Conservation (phyloP, 2,329 filamentous ascomycete species). For the Cladosporium phlei region DNA sequence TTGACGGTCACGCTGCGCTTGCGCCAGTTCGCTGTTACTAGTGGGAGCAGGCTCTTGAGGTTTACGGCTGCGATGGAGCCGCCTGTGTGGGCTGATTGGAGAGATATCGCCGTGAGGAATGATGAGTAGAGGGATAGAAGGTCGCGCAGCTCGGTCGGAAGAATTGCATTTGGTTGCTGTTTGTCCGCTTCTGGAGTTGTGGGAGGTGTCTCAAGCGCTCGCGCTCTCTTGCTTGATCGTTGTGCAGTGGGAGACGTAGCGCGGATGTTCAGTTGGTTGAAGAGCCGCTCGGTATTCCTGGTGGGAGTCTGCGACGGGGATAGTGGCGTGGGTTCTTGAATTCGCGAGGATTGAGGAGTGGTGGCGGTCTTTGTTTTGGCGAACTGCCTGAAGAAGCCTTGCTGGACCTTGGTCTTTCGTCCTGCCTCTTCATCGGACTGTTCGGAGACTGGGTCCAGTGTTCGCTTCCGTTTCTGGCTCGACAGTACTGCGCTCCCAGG, state of each 20-base stretch:
- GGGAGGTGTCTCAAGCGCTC: slow-evolving; percentile 31
- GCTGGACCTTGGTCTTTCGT: slow-evolving; percentile 11
- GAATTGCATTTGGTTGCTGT: slow-evolving; percentile 18
- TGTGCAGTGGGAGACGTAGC: slow-evolving; percentile 19
- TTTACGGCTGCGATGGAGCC: slow-evolving; percentile 39
- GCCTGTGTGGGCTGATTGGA: slow-evolving; percentile 48
- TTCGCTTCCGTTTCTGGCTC: slow-evolving; percentile 25
- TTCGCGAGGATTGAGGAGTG: slow-evolving; percentile 31
- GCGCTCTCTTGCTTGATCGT: slow-evolving; percentile 17
- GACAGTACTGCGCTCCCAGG: background rate
- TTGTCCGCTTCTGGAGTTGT: slow-evolving; percentile 25
- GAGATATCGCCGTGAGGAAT: slow-evolving; percentile 46
- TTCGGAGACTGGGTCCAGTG: slow-evolving; percentile 20
- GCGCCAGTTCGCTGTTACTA: slow-evolving; percentile 42
- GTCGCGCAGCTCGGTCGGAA: slow-evolving; percentile 41
- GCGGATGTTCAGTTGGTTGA: slow-evolving; percentile 32
- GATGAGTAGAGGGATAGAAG: slow-evolving; percentile 43
- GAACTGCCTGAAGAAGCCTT: slow-evolving; percentile 17
- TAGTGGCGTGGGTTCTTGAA: slow-evolving; percentile 27
- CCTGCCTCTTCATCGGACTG: slow-evolving; percentile 21
- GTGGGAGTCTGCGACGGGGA: slow-evolving; percentile 33
- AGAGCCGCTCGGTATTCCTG: slow-evolving; percentile 30
- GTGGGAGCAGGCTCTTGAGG: slow-evolving; percentile 36
- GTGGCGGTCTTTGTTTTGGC: slow-evolving; percentile 13
- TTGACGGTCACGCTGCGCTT: slow-evolving; percentile 42